Conservation (phyloP, 1,139 yeast genomes). For the Zygosaccharomyces sapae region DNA sequence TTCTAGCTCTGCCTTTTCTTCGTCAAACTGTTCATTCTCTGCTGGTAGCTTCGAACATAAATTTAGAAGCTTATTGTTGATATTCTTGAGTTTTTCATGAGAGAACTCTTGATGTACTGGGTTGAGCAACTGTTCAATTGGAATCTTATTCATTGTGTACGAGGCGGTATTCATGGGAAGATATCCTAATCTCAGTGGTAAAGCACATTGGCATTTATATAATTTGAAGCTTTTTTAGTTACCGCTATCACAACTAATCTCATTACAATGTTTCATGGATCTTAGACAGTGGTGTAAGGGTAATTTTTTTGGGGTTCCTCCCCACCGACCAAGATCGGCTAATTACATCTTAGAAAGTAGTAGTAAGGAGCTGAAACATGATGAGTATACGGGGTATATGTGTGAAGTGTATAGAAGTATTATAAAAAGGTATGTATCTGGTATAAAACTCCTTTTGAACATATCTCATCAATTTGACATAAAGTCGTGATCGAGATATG, state of each 20-base stretch:
- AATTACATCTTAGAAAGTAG: not conserved
- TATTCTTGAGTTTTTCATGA: conserved; percentile 9
- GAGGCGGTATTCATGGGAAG: too few species aligned
- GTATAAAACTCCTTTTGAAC: not conserved
- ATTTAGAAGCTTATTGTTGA: conserved; percentile 6
- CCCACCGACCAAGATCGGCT: not conserved
- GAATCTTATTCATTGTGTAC: conserved; percentile 1
- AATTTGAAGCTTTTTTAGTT: not conserved
- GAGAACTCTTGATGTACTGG: conserved; percentile 8
- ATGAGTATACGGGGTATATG: not conserved
- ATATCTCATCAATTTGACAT: not conserved
- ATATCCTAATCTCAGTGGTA: too few species aligned
- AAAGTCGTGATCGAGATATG: not conserved
- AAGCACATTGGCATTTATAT: too few species aligned
- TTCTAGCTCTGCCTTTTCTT: conserved; percentile 6
- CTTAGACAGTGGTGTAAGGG: conserved; percentile 2
- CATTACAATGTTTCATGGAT: not conserved
- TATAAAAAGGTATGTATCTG: not conserved
- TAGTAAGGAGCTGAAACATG: not conserved
- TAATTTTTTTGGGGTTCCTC: conserved; percentile 1
- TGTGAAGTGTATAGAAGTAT: not conserved
- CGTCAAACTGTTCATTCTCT: not conserved
- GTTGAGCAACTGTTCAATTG: conserved; percentile 8
- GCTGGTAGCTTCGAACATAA: conserved; percentile 8
- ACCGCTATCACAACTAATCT: not conserved